A percentile compares a stretch with the other conserved stretches of the same genome.
phyloP scores from a whole-genome alignment of 1,139 yeast genomes.

The Protomyces inouyei region DNA sequence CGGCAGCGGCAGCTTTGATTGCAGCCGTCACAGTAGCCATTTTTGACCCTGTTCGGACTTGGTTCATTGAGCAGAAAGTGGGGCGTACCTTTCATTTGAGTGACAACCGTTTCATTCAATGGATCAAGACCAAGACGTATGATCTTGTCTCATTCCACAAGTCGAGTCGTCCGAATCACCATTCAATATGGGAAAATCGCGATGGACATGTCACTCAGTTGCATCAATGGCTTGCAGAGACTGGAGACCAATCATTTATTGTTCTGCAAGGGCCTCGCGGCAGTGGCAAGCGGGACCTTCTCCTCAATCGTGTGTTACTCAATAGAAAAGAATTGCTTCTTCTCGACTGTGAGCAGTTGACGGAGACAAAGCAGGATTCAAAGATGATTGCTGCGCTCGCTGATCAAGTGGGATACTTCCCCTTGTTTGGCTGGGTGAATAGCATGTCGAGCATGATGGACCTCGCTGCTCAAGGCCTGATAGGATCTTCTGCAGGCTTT shows the following conservation, averaged over 20 bases:
- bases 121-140: constrained; percentile 27
- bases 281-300: constrained; percentile 80
- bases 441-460: constrained; percentile 74
- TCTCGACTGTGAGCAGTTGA: constrained; percentile 72
- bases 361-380: constrained; percentile 69
- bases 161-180: constrained; percentile 6
- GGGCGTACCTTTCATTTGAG: constrained; percentile 42
- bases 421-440: constrained; percentile 90
- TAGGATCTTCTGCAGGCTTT: constrained; percentile 91
- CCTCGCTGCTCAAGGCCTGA: constrained; percentile 50
- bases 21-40: constrained; percentile 79
- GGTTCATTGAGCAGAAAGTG: constrained; percentile 69
- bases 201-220: constrained; percentile 61
- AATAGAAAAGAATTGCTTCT: constrained; percentile 50
- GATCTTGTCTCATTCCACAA: constrained; percentile 37
- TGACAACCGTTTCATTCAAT: constrained; percentile 35
- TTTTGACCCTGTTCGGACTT: constrained; percentile 88
- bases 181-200: constrained; percentile 37
- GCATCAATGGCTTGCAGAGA: constrained; percentile 70
- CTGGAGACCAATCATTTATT: constrained; percentile 69
- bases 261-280: constrained; percentile 91
- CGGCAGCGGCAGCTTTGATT: constrained; percentile 54
- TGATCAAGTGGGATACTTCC: constrained; percentile 78
- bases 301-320: constrained; percentile 61
- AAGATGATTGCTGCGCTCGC: constrained; percentile 66